These are phyloP conservation scores for Dictyostelium capitatum DNA, from an alignment of 78 protist genomes.

Conservation along the genomic window DNA sequence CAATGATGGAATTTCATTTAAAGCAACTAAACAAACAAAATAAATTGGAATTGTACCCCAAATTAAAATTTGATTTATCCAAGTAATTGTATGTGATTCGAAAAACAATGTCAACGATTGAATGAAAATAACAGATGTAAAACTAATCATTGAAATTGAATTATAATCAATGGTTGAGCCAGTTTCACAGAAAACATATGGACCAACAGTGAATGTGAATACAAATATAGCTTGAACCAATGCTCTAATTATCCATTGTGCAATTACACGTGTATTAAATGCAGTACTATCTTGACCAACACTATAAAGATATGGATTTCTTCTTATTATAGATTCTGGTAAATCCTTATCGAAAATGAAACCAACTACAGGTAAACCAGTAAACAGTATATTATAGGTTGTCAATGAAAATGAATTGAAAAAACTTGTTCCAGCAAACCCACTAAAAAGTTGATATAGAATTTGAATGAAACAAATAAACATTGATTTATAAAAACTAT, in stretches of 20 bases:
- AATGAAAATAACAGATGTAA: slow-evolving; percentile 71
- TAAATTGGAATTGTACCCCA: slow-evolving; percentile 78
- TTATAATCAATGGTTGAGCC: slow-evolving; percentile 15
- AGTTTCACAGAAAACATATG: slow-evolving; percentile 9
- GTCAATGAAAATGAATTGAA: slow-evolving; percentile 89
- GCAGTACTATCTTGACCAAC: slow-evolving; percentile 26
- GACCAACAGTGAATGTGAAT: slow-evolving; percentile 22
- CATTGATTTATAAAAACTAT: slow-evolving; percentile 94
- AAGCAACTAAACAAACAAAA: slow-evolving; percentile 28
- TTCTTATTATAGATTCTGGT: slow-evolving; percentile 39
- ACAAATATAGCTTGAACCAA: slow-evolving; percentile 59
- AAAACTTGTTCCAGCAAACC: slow-evolving; percentile 82
- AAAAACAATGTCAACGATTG: slow-evolving; percentile 78
- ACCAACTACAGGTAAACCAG: slow-evolving; percentile 86
- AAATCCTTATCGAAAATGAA: slow-evolving; percentile 82
- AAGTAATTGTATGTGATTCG: slow-evolving; percentile 82
- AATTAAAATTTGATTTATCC: slow-evolving; percentile 66
- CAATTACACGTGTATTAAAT: slow-evolving; percentile 34
- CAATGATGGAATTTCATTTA: slow-evolving; percentile 27
- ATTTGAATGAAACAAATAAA: slow-evolving; percentile 88
- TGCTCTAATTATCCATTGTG: slow-evolving; percentile 72
- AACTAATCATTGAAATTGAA: slow-evolving; percentile 79
- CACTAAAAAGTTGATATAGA: slow-evolving; percentile 61
- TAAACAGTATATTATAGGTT: slow-evolving; percentile 88
- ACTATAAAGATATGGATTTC: slow-evolving; percentile 57